Conservation (phyloP, 805 yeast genomes). For the Kurtzmaniella cleridarum region DNA sequence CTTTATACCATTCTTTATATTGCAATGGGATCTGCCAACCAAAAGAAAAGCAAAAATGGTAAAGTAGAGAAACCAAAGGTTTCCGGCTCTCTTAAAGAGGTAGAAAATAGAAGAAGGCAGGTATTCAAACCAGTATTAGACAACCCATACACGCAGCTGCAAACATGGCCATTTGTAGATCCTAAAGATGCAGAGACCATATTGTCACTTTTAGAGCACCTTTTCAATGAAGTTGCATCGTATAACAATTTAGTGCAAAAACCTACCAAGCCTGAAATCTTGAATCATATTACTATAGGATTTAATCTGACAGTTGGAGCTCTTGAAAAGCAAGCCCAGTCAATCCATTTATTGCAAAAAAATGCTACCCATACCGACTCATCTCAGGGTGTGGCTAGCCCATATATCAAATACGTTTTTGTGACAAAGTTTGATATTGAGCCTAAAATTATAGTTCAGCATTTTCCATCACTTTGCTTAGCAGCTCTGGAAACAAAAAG, state of each 20-base stretch:
- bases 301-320: slow-evolving; percentile 51
- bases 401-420: slow-evolving; percentile 41
- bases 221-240: slow-evolving; percentile 27
- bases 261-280: slow-evolving; percentile 19
- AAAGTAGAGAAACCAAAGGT: slow-evolving; percentile 6
- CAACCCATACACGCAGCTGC: slow-evolving; percentile 53
- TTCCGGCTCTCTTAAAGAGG: slow-evolving; percentile 40
- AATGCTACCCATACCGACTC: too few species aligned
- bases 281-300: slow-evolving; percentile 33
- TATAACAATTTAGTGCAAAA: slow-evolving; percentile 14
- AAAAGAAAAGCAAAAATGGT: neutral
- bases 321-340: slow-evolving; percentile 40
- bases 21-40: neutral
- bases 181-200: slow-evolving; percentile 32
- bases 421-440: slow-evolving; percentile 55
- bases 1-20: neutral
- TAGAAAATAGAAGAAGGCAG: slow-evolving; percentile 47
- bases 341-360: neutral
- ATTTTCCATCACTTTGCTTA: slow-evolving; percentile 52
- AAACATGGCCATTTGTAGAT: slow-evolving; percentile 36
- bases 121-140: slow-evolving; percentile 62
- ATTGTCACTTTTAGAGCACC: slow-evolving; percentile 27
- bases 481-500: slow-evolving; percentile 32
- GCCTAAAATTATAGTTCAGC: slow-evolving; percentile 47
- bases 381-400: too few species aligned